A percentile compares a stretch with the other conserved stretches of the same genome.
Conservation (phyloP, 495 filamentous ascomycete species). For the Penicillium robsamsonii region DNA sequence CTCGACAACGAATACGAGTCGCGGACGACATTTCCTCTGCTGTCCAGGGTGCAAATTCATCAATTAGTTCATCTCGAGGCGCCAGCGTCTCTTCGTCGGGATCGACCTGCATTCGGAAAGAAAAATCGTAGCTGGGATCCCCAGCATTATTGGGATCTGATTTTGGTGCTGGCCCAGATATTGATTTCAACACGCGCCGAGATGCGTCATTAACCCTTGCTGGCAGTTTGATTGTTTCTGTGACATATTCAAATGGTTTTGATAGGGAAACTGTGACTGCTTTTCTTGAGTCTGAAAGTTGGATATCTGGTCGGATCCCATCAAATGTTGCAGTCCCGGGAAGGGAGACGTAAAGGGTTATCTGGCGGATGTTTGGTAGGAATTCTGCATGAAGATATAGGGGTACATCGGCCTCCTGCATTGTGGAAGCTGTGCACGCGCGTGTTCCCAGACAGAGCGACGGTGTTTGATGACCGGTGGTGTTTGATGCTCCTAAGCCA, state of each 20-base stretch:
- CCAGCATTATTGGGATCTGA: neutral
- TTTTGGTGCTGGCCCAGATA: neutral
- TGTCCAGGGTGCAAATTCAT: conserved; percentile 66
- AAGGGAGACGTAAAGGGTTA: conserved; percentile 71
- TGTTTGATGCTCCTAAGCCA: neutral
- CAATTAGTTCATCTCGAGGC: conserved; percentile 27
- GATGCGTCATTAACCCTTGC: conserved; percentile 49
- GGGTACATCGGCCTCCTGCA: conserved; percentile 8
- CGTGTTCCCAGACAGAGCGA: neutral
- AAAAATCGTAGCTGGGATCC: conserved; percentile 34
- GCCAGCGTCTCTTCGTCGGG: conserved; percentile 29
- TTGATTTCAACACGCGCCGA: conserved; percentile 19
- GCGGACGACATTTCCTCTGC: conserved; percentile 57
- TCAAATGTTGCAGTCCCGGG: conserved; percentile 44
- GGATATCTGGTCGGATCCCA: conserved; percentile 28
- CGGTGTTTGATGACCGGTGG: neutral
- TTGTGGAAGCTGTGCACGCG: neutral
- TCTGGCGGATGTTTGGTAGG: conserved; percentile 79
- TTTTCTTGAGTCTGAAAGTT: conserved; percentile 42
- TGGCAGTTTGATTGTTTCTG: conserved; percentile 63
- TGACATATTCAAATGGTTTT: conserved; percentile 47
- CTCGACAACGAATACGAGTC: conserved; percentile 61
- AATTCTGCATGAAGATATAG: conserved; percentile 80
- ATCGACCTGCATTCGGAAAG: conserved; percentile 70
- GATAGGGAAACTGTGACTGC: conserved; percentile 36